phyloP scores from a whole-genome alignment of 495 filamentous ascomycete genomes.

The Penicillium fimorum region DNA sequence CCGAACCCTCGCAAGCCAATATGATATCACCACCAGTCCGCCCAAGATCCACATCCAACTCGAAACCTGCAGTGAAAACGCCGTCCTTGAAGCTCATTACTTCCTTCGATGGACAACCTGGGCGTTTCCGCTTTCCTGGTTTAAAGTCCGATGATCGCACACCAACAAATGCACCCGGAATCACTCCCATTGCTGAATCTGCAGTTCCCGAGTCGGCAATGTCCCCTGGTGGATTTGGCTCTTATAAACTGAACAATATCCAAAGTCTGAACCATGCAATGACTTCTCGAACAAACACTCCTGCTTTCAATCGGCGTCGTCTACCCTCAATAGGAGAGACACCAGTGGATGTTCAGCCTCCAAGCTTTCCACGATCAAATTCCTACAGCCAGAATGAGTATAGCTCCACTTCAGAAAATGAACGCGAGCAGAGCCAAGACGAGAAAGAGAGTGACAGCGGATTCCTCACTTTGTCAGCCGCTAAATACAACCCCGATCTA shows the following conservation, averaged over 20 bases:
- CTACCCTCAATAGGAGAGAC: conserved; percentile 86
- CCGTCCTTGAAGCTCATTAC: conserved; percentile 94
- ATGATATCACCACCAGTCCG: conserved; percentile 29
- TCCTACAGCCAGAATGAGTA: conserved; percentile 47
- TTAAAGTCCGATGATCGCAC: conserved; percentile 66
- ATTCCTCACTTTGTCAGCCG: conserved; percentile 46
- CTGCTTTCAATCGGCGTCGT: conserved; percentile 66
- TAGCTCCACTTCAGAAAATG: conserved; percentile 46
- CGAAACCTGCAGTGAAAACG: conserved; percentile 60
- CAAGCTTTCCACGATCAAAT: conserved; percentile 39
- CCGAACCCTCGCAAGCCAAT: conserved; percentile 33
- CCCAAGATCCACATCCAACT: conserved; percentile 26
- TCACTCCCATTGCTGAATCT: conserved; percentile 91
- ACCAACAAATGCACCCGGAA: conserved; percentile 70
- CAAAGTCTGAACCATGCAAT: conserved; percentile 63
- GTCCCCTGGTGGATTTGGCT: conserved; percentile 68
- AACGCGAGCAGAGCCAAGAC: conserved; percentile 36
- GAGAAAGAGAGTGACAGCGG: conserved; percentile 29
- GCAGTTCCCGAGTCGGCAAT: conserved; percentile 84
- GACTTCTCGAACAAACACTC: conserved; percentile 70
- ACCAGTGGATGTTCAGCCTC: conserved; percentile 55
- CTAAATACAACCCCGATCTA: conserved; percentile 48
- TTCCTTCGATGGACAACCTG: conserved; percentile 65
- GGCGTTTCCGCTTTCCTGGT: conserved; percentile 66
- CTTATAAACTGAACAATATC: conserved; percentile 60